Evolutionary conservation across 2,329 filamentous ascomycete species (phyloP).

Genomic region (Dryadomyces quercus-mongolicae): DNA sequence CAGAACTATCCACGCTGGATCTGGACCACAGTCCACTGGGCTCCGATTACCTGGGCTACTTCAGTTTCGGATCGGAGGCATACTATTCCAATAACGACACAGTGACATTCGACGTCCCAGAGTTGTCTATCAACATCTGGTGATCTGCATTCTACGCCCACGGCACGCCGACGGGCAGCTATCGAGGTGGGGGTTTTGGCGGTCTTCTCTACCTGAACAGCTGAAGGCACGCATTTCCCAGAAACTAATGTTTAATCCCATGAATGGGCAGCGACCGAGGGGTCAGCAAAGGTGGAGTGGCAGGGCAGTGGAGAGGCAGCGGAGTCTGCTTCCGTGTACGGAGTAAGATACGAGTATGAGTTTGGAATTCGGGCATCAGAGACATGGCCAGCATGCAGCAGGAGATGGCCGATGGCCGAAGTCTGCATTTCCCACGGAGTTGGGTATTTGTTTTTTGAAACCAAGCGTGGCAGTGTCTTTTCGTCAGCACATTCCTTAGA

Average conservation of each 20-base stretch:
- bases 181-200: too few relatives aligned
- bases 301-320: background rate
- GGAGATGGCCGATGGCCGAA: background rate
- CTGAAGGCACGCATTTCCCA: too few relatives aligned
- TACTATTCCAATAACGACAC: conserved; percentile 27
- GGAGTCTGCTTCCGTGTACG: too few relatives aligned
- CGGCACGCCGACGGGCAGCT: too few relatives aligned
- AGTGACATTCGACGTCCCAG: conserved; percentile 35
- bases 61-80: conserved; percentile 40
- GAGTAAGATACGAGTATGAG: background rate
- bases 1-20: conserved; percentile 22
- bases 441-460: background rate
- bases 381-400: background rate
- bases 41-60: conserved; percentile 36
- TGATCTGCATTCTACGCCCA: background rate
- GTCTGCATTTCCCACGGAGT: background rate
- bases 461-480: background rate
- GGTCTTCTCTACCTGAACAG: too few relatives aligned
- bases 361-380: background rate
- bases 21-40: conserved; percentile 22
- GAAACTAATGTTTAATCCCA: background rate
- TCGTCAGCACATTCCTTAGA: background rate
- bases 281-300: too few relatives aligned
- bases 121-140: conserved; percentile 21
- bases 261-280: too few relatives aligned